phyloP scores from a whole-genome alignment of 2,329 filamentous ascomycete genomes.

The Fusarium nodosum region DNA sequence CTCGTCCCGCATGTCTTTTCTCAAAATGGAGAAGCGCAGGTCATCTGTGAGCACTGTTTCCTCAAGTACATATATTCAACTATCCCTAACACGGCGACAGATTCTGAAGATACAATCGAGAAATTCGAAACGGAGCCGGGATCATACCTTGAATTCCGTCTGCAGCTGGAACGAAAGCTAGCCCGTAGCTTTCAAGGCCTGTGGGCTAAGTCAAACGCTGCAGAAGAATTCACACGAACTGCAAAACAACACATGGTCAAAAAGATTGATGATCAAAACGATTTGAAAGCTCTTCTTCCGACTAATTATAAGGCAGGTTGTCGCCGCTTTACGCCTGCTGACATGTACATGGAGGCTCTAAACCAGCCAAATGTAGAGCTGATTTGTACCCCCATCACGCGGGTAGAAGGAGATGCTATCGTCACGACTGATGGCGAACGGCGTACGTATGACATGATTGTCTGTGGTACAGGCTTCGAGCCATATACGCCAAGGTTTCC shows the following conservation, averaged over 20 bases:
- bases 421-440: not conserved
- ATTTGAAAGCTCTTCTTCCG: not conserved
- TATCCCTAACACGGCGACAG: not conserved
- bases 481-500: slow-evolving; percentile 1
- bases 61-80: too few relatives aligned
- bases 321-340: slow-evolving; percentile 2
- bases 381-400: slow-evolving; percentile 11
- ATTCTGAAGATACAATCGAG: not conserved
- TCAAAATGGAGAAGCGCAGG: not conserved
- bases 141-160: not conserved
- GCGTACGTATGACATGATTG: slow-evolving; percentile 5
- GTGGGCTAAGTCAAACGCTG: not conserved
- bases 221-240: not conserved
- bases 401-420: not conserved
- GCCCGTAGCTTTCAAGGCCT: not conserved
- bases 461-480: slow-evolving; percentile 5
- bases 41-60: not conserved
- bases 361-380: slow-evolving; percentile 4
- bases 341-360: slow-evolving; percentile 1
- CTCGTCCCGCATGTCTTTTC: not conserved
- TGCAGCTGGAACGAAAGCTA: not conserved
- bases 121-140: not conserved
- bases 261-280: not conserved
- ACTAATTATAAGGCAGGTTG: slow-evolving; percentile 1
- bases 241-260: not conserved